These are phyloP conservation scores for Suillus subluteus DNA, from an alignment of 768 basidiomycete genomes.

Conservation along the genomic window DNA sequence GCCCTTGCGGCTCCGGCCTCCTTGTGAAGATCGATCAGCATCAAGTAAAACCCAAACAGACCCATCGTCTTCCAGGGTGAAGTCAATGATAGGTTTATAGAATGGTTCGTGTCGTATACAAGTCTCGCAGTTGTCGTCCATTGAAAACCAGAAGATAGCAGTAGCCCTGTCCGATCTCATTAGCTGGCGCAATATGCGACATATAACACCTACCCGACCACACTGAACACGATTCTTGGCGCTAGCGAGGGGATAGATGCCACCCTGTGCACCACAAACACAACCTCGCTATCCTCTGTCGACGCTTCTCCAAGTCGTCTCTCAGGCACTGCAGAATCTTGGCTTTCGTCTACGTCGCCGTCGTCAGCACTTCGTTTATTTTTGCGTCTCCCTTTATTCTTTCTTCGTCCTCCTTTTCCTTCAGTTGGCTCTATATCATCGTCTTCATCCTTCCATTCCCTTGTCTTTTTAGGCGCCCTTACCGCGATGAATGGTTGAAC, in stretches of 20 bases:
- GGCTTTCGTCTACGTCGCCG: slow-evolving; percentile 28
- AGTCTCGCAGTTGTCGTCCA: slow-evolving; percentile 21
- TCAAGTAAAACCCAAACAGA: slow-evolving; percentile 56
- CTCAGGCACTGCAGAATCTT: slow-evolving; percentile 12
- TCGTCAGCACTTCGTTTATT: slow-evolving; percentile 25
- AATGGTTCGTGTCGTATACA: slow-evolving; percentile 51
- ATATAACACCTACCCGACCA: slow-evolving; percentile 61
- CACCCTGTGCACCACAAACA: slow-evolving; percentile 65
- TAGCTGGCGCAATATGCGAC: background rate
- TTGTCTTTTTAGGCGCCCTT: slow-evolving; percentile 35
- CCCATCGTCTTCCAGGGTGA: slow-evolving; percentile 43
- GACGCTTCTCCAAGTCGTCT: background rate
- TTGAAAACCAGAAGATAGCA: slow-evolving; percentile 60
- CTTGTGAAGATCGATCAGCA: slow-evolving; percentile 37
- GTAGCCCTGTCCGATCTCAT: slow-evolving; percentile 51
- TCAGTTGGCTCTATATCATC: slow-evolving; percentile 18
- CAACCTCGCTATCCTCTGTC: slow-evolving; percentile 31
- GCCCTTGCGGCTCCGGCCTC: slow-evolving; percentile 17
- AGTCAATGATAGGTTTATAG: slow-evolving; percentile 62
- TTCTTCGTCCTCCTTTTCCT: slow-evolving; percentile 21
- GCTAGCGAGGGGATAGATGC: slow-evolving; percentile 43
- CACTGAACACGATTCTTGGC: slow-evolving; percentile 62
- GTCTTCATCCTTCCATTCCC: slow-evolving; percentile 36
- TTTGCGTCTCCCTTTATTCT: slow-evolving; percentile 20
- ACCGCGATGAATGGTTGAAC: slow-evolving; percentile 52